Percentiles rank a stretch among this genome's conserved stretches.
Evolutionary conservation across 1,139 yeast species (phyloP).

Genomic region (Debaryomyces sp.): DNA sequence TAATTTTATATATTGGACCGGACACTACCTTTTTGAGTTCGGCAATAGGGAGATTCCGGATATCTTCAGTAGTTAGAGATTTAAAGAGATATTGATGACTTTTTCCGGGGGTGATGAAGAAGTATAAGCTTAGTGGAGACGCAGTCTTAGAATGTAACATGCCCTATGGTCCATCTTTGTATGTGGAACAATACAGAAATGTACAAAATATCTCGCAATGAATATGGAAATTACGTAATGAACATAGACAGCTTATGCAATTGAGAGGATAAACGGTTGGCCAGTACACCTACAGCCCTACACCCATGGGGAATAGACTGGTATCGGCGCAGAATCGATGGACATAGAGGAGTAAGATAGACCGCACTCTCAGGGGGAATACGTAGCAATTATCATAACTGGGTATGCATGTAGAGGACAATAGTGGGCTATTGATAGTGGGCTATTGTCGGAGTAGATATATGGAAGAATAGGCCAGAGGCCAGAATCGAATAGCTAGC

Average conservation of each 20-base stretch:
- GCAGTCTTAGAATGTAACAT: neutral
- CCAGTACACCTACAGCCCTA: neutral
- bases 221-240: neutral
- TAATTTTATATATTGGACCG: slow-evolving; percentile 3
- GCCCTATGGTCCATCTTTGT: neutral
- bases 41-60: neutral
- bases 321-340: neutral
- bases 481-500: neutral
- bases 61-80: neutral
- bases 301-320: neutral
- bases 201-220: neutral
- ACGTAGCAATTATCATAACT: neutral
- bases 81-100: neutral
- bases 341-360: neutral
- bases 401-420: neutral
- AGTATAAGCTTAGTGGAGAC: neutral
- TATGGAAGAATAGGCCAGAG: neutral
- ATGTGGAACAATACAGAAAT: neutral
- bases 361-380: neutral
- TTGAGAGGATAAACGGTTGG: neutral
- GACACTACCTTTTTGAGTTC: neutral
- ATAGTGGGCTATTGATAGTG: neutral
- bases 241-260: neutral
- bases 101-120: neutral
- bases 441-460: neutral